phyloP scores from a whole-genome alignment of 371 early-diverging fungal genomes.

The Lichtheimia hyalospora region DNA sequence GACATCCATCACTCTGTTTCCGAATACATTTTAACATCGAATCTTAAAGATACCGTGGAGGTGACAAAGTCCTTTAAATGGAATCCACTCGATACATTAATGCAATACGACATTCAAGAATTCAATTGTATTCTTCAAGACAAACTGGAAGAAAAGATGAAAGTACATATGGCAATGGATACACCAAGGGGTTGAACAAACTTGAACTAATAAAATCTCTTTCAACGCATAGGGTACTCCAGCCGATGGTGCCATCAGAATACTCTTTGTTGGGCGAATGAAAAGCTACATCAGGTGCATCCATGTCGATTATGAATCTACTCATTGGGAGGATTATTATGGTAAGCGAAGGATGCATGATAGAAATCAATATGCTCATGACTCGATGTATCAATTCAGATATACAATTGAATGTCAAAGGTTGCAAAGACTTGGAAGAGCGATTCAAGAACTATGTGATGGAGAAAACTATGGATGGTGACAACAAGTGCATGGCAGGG shows the following conservation, averaged over 20 bases:
- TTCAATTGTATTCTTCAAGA: constrained; percentile 96
- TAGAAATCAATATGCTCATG: too few species aligned
- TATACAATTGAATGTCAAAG: constrained; percentile 95
- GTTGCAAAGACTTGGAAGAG: constrained; percentile 81
- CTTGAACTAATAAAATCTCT: too few species aligned
- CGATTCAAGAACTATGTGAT: constrained; percentile 90
- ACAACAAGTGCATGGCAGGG: constrained; percentile 97
- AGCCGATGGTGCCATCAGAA: constrained; percentile 90
- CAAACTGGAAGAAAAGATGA: constrained; percentile 93
- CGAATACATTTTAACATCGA: too few species aligned
- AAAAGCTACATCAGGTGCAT: constrained; percentile 94
- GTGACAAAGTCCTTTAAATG: constrained; percentile 97
- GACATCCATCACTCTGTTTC: too few species aligned
- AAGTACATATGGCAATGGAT: too few species aligned
- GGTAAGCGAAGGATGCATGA: constrained; percentile 10
- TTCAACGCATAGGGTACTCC: constrained; percentile 73
- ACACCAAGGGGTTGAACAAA: too few species aligned
- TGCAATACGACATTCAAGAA: constrained; percentile 98
- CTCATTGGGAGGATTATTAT: constrained; percentile 73
- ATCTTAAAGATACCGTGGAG: constrained; percentile 75
- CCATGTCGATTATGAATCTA: constrained; percentile 93
- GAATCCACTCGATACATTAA: constrained; percentile 92
- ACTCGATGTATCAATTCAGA: constrained; percentile 65
- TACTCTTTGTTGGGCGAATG: constrained; percentile 93
- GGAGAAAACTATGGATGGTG: constrained; percentile 94